Percentiles rank a stretch among this genome's conserved stretches.
Conservation (phyloP, 768 basidiomycete species). For the Mycena chlorophos region DNA sequence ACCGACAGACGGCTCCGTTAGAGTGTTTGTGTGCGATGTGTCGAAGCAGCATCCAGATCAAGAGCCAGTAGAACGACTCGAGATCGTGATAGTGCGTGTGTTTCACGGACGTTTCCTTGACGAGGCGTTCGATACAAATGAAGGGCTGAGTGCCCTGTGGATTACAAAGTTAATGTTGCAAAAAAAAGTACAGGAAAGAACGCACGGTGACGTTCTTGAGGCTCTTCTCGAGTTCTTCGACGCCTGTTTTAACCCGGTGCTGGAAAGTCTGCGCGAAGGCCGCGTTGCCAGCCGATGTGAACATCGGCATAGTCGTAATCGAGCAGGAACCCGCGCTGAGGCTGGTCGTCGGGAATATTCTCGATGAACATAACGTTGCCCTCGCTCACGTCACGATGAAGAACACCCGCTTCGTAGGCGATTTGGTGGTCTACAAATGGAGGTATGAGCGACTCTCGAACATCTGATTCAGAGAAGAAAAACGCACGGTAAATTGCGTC, state of each 20-base stretch:
- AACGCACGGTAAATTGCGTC: conserved; percentile 8
- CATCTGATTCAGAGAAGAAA: background rate
- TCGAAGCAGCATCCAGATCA: conserved; percentile 9
- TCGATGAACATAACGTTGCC: conserved; percentile 9
- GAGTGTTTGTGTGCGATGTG: conserved; percentile 4
- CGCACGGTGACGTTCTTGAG: conserved; percentile 6
- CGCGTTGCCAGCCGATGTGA: background rate
- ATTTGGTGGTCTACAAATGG: background rate
- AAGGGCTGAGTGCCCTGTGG: conserved; percentile 13
- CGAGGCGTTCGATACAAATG: conserved; percentile 8
- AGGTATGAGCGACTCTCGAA: background rate
- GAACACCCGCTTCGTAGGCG: conserved; percentile 9
- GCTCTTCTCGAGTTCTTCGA: conserved; percentile 4
- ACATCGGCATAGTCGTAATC: conserved; percentile 16
- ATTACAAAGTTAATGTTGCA: background rate
- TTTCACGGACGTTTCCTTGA: background rate
- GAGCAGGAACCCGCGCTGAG: conserved; percentile 5
- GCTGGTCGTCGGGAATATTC: background rate
- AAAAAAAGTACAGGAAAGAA: background rate
- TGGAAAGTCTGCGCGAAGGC: background rate
- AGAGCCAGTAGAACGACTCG: conserved; percentile 10
- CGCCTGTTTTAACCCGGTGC: background rate
- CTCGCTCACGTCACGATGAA: conserved; percentile 16
- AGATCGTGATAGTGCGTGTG: conserved; percentile 7
- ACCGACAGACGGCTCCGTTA: too few species aligned